These are phyloP conservation scores for Alloascoidea hylecoeti DNA, from an alignment of 805 yeast species.

Conservation along the genomic window DNA sequence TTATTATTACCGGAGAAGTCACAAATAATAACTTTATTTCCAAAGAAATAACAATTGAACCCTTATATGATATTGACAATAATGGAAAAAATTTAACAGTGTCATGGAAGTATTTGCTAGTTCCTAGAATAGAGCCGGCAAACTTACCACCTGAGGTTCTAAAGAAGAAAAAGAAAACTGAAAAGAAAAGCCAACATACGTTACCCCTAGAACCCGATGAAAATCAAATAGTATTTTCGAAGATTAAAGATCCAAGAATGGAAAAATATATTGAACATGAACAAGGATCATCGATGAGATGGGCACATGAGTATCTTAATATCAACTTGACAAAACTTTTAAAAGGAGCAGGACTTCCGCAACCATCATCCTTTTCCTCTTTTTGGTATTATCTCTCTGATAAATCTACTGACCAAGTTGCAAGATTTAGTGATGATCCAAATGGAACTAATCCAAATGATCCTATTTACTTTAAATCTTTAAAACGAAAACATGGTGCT, in stretches of 20 bases:
- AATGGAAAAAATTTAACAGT: neutral
- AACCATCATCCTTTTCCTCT: neutral
- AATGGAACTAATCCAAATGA: slow-evolving; percentile 12
- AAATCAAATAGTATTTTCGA: slow-evolving; percentile 9
- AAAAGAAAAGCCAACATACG: slow-evolving; percentile 2
- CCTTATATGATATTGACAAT: neutral
- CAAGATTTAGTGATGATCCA: slow-evolving; percentile 11
- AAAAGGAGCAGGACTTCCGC: neutral
- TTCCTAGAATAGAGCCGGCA: neutral
- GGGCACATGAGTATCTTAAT: neutral
- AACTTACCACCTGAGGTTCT: neutral
- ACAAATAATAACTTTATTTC: slow-evolving; percentile 10
- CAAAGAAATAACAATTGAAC: slow-evolving; percentile 8
- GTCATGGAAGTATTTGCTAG: neutral
- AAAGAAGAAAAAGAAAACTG: neutral
- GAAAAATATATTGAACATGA: slow-evolving; percentile 1
- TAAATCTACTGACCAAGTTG: slow-evolving; percentile 12
- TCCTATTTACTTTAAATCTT: slow-evolving; percentile 7
- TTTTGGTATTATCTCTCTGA: slow-evolving; percentile 13
- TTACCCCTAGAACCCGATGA: slow-evolving; percentile 11
- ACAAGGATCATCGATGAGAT: neutral
- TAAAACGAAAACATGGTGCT: neutral
- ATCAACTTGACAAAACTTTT: slow-evolving; percentile 1
- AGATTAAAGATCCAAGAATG: neutral
- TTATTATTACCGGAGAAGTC: slow-evolving; percentile 17